Evolutionary conservation across 768 basidiomycete genomes (phyloP).

Genomic region (Pleurotus platypus): DNA sequence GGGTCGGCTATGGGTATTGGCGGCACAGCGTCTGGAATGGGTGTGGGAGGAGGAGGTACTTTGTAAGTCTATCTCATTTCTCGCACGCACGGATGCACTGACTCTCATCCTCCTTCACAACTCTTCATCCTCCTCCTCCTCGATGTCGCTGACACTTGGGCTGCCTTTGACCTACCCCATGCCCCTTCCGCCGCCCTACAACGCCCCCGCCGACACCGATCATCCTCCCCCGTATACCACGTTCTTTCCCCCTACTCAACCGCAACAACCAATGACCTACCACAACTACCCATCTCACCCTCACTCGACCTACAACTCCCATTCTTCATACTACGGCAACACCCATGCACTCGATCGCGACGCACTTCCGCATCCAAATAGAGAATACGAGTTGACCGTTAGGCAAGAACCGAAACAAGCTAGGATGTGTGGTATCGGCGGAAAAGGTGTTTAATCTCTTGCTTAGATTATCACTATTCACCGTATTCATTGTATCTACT

Average conservation of each 20-base stretch:
- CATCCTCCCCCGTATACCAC: too few relatives aligned
- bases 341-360: background rate
- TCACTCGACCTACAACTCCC: background rate
- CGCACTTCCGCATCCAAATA: slow-evolving; percentile 27
- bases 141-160: slow-evolving; percentile 1
- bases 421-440: slow-evolving; percentile 87
- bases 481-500: background rate
- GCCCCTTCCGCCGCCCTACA: background rate
- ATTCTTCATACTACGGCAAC: background rate
- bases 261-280: background rate
- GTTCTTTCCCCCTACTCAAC: too few relatives aligned
- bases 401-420: slow-evolving; percentile 92
- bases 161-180: slow-evolving; percentile 3
- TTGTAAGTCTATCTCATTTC: too few relatives aligned
- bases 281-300: background rate
- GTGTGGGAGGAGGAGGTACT: too few relatives aligned
- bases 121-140: slow-evolving; percentile 17
- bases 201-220: background rate
- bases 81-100: background rate
- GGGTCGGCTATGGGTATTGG: slow-evolving; percentile 1
- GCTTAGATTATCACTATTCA: background rate
- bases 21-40: too few relatives aligned
- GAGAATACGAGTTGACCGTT: slow-evolving; percentile 82
- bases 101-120: slow-evolving; percentile 11
- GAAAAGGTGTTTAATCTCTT: slow-evolving; percentile 47